A percentile compares a stretch with the other conserved stretches of the same genome.
Evolutionary conservation across 345 rosid genomes (phyloP).

Genomic region (Euphorbia pulcherrima): DNA sequence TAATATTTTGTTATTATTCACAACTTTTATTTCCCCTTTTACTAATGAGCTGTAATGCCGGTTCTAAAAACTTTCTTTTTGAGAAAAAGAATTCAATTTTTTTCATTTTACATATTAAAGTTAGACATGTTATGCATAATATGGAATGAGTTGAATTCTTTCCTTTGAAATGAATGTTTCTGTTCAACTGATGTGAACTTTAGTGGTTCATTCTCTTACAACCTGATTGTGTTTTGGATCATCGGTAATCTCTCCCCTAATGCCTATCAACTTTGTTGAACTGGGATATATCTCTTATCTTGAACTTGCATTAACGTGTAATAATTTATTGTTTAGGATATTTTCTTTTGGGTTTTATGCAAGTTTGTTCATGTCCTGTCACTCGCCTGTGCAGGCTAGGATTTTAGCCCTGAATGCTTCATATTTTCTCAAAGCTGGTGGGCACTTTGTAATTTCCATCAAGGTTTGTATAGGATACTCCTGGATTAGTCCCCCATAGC

Average conservation of each 20-base stretch:
- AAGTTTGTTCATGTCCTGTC: background rate
- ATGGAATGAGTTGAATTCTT: too few species aligned
- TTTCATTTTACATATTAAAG: too few species aligned
- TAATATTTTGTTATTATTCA: background rate
- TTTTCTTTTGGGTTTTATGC: background rate
- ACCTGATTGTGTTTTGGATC: too few species aligned
- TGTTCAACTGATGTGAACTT: background rate
- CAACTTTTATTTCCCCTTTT: background rate
- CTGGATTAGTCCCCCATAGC: background rate
- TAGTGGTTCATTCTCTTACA: background rate
- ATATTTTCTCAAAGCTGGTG: constrained; percentile 82
- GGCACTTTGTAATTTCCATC: constrained; percentile 95
- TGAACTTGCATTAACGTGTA: background rate
- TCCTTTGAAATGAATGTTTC: background rate
- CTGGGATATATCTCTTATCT: background rate
- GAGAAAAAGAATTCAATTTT: too few species aligned
- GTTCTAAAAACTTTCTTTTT: too few species aligned
- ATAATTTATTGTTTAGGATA: too few species aligned
- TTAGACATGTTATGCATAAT: too few species aligned
- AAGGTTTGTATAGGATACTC: constrained; percentile 72
- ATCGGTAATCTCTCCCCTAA: too few species aligned
- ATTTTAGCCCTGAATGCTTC: constrained; percentile 84
- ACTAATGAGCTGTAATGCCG: background rate
- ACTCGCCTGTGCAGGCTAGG: constrained; percentile 57
- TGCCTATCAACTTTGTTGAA: background rate